Conservation (phyloP, 805 yeast genomes). For the Candida koratica region DNA sequence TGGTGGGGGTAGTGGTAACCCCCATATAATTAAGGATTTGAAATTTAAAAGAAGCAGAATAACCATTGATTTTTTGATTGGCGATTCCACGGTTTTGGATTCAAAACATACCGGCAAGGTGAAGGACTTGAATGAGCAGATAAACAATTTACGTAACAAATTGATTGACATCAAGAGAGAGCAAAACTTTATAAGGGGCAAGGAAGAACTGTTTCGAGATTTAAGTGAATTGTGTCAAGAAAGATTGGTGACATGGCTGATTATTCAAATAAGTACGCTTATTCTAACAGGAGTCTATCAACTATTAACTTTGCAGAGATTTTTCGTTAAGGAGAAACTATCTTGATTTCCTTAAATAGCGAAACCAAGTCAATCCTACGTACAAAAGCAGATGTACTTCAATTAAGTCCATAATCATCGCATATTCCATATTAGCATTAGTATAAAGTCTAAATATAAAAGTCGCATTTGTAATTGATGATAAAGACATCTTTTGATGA, state of each 20-base stretch:
- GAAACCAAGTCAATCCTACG: too few species aligned
- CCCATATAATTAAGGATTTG: conserved; percentile 17
- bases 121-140: conserved; percentile 50
- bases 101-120: conserved; percentile 45
- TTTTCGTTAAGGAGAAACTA: conserved; percentile 14
- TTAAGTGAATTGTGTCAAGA: conserved; percentile 23
- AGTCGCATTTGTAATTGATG: conserved; percentile 1
- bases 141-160: conserved; percentile 54
- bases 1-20: conserved; percentile 15
- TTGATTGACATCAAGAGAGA: conserved; percentile 59
- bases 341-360: background rate
- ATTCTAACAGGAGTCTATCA: conserved; percentile 21
- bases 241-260: conserved; percentile 21
- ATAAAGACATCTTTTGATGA: conserved; percentile 28
- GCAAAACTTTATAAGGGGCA: conserved; percentile 43
- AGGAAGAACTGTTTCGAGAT: conserved; percentile 24
- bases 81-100: conserved; percentile 19
- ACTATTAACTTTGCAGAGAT: conserved; percentile 17
- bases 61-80: conserved; percentile 20
- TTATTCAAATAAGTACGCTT: conserved; percentile 18
- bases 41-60: conserved; percentile 21
- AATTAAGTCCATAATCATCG: too few species aligned
- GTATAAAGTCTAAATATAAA: too few species aligned
- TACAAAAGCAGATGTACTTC: too few species aligned
- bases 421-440: too few species aligned